These are phyloP conservation scores for Lentinula edodes DNA, from an alignment of 768 basidiomycete genomes.

Conservation along the genomic window DNA sequence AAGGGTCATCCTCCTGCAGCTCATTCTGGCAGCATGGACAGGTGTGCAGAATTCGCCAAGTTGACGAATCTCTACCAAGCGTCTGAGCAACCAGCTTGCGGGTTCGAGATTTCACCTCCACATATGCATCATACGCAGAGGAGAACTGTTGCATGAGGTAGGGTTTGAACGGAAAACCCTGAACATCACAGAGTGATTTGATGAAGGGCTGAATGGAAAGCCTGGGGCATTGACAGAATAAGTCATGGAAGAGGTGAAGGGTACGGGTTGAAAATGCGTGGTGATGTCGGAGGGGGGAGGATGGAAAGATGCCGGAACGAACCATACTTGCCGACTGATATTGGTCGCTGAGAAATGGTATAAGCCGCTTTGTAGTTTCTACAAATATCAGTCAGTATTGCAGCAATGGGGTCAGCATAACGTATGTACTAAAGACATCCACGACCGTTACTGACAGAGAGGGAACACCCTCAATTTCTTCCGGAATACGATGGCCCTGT, in stretches of 20 bases:
- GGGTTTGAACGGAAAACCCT: conserved; percentile 3
- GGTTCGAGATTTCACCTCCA: not conserved
- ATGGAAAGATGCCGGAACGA: not conserved
- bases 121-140: conserved; percentile 11
- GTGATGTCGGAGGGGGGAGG: not conserved
- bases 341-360: too few relatives aligned
- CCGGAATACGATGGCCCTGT: too few relatives aligned
- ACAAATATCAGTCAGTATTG: too few relatives aligned
- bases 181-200: conserved; percentile 14
- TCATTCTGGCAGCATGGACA: conserved; percentile 12
- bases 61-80: conserved; percentile 4
- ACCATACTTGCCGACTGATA: not conserved
- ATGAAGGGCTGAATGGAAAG: conserved; percentile 1
- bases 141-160: conserved; percentile 2
- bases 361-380: too few relatives aligned
- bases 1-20: conserved; percentile 6
- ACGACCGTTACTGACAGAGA: too few relatives aligned
- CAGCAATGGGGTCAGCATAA: too few relatives aligned
- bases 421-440: too few relatives aligned
- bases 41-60: conserved; percentile 11
- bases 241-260: conserved; percentile 7
- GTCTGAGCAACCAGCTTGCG: not conserved
- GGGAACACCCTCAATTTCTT: too few relatives aligned
- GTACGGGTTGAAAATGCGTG: not conserved
- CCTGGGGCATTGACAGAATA: conserved; percentile 9